Evolutionary conservation across 345 rosid genomes (phyloP).

Genomic region (Psidium guajava): DNA sequence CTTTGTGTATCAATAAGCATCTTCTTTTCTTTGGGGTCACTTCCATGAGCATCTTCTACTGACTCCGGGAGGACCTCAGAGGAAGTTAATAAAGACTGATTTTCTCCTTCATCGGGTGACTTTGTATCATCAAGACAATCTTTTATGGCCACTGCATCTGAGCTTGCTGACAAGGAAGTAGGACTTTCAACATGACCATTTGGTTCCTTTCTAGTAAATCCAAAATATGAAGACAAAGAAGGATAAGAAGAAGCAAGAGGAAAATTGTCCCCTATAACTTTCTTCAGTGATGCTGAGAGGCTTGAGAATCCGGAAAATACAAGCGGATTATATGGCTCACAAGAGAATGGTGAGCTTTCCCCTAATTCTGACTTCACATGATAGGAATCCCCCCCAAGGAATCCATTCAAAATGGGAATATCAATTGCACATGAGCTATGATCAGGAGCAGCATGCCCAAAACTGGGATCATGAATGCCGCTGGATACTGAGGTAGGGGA

Average conservation of each 20-base stretch:
- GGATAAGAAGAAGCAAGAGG: constrained; percentile 32
- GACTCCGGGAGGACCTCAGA: constrained; percentile 11
- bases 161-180: constrained; percentile 23
- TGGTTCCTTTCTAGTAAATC: constrained; percentile 24
- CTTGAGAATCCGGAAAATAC: constrained; percentile 66
- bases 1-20: constrained; percentile 41
- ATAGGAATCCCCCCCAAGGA: constrained; percentile 11
- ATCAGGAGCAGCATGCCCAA: constrained; percentile 15
- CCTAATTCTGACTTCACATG: constrained; percentile 15
- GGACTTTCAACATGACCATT: constrained; percentile 19
- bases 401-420: constrained; percentile 41
- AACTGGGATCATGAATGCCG: constrained; percentile 9
- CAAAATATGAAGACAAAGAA: constrained; percentile 51
- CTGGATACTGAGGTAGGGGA: constrained; percentile 14
- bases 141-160: constrained; percentile 27
- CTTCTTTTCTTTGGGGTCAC: constrained; percentile 21
- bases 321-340: constrained; percentile 69
- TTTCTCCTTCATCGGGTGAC: constrained; percentile 17
- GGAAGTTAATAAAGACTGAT: constrained; percentile 17
- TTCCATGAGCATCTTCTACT: constrained; percentile 17
- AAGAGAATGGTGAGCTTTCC: constrained; percentile 30
- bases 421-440: constrained; percentile 12
- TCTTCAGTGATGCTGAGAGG: constrained; percentile 66
- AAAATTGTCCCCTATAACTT: constrained; percentile 36
- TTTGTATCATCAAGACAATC: constrained; percentile 20